Conservation (phyloP, 495 filamentous ascomycete species). For the Extremus antarcticus region DNA sequence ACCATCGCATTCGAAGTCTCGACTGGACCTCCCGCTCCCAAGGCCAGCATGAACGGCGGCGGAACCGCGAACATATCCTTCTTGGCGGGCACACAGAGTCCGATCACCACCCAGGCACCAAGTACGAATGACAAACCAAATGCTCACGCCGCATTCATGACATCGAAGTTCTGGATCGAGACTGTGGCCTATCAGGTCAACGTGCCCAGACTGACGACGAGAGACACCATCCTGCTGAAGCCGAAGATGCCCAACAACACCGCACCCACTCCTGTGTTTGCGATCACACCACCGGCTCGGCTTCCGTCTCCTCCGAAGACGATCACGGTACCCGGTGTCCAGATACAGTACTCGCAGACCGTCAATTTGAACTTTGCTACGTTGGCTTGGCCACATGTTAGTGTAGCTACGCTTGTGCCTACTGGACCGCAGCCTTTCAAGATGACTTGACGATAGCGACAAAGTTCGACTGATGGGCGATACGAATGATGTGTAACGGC, state of each 20-base stretch:
- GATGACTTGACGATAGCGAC: too few relatives aligned
- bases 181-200: constrained; percentile 20
- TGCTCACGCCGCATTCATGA: constrained; percentile 20
- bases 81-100: constrained; percentile 14
- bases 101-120: too few relatives aligned
- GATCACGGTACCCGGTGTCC: constrained; percentile 15
- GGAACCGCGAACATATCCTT: constrained; percentile 27
- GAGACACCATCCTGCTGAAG: constrained; percentile 9
- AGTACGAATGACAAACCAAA: constrained; percentile 15
- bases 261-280: constrained; percentile 16
- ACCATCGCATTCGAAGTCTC: constrained; percentile 16
- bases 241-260: constrained; percentile 1
- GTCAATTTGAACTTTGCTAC: constrained; percentile 26
- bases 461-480: too few relatives aligned
- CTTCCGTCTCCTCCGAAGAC: constrained; percentile 17
- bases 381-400: constrained; percentile 28
- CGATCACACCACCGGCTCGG: constrained; percentile 12
- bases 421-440: too few relatives aligned
- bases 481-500: too few relatives aligned
- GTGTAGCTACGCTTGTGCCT: constrained; percentile 25
- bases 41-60: constrained; percentile 23
- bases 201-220: constrained; percentile 6
- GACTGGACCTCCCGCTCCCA: background rate
- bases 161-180: constrained; percentile 26
- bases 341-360: constrained; percentile 30